These are phyloP conservation scores for Xylariales sp. DNA, from an alignment of 2,329 filamentous ascomycete genomes.

Conservation along the genomic window DNA sequence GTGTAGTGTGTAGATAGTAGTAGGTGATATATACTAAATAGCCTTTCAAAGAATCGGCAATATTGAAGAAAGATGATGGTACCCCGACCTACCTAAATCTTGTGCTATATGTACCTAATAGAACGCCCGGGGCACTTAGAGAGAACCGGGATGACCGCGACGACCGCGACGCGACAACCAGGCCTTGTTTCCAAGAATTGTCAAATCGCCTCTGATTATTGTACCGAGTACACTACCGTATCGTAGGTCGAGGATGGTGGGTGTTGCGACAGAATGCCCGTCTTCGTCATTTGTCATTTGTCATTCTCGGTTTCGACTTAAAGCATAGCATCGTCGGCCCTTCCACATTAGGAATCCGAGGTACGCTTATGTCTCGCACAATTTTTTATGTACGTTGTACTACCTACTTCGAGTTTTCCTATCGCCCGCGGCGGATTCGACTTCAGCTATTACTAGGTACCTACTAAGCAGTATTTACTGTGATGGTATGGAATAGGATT, in stretches of 20 bases:
- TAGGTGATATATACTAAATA: too few species aligned
- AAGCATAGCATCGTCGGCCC: slow-evolving; percentile 17
- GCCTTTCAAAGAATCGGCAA: too few species aligned
- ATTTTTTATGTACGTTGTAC: neutral
- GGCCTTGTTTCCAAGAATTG: neutral
- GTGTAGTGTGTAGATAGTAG: too few species aligned
- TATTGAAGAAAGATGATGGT: neutral
- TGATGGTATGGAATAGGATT: too few species aligned
- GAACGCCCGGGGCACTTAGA: neutral
- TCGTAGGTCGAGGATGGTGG: neutral
- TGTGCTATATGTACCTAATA: too few species aligned
- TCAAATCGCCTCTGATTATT: neutral
- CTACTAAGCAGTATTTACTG: too few species aligned
- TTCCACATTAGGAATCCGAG: slow-evolving; percentile 29
- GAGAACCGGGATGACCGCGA: slow-evolving; percentile 24
- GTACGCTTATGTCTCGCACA: slow-evolving; percentile 6
- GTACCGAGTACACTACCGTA: too few species aligned
- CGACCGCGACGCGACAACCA: too few species aligned
- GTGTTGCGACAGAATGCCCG: neutral
- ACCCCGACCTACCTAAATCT: too few species aligned
- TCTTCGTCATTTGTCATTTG: slow-evolving; percentile 25
- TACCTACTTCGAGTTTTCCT: too few species aligned
- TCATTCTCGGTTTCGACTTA: slow-evolving; percentile 24
- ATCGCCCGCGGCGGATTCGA: too few species aligned
- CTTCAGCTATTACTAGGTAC: too few species aligned